phyloP scores from a whole-genome alignment of 1,284 basidiomycete species.

The Fereydounia khargensis region DNA sequence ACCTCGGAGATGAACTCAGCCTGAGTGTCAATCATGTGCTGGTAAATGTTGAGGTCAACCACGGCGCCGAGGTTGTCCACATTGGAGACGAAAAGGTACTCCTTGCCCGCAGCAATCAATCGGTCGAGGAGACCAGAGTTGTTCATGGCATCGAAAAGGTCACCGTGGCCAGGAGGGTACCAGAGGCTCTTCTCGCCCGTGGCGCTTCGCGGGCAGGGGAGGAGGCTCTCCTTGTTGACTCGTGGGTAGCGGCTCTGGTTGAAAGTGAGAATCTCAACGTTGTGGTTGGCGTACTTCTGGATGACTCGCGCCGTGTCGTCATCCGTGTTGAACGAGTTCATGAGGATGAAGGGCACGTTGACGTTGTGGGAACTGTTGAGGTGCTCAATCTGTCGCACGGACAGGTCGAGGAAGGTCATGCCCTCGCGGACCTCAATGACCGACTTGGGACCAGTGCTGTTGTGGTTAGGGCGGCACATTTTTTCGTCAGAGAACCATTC shows the following conservation, averaged over 20 bases:
- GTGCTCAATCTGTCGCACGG: slow-evolving; percentile 92
- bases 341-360: slow-evolving; percentile 95
- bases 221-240: slow-evolving; percentile 89
- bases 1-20: slow-evolving; percentile 63
- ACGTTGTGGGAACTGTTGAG: slow-evolving; percentile 66
- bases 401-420: slow-evolving; percentile 98
- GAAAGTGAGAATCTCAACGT: slow-evolving; percentile 65
- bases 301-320: slow-evolving; percentile 68
- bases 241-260: slow-evolving; percentile 98
- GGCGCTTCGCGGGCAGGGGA: slow-evolving; percentile 82
- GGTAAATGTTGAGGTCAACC: slow-evolving; percentile 67
- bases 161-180: slow-evolving; percentile 95
- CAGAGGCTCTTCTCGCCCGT: slow-evolving; percentile 92
- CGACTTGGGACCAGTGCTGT: slow-evolving; percentile 65
- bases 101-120: slow-evolving; percentile 90
- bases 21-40: slow-evolving; percentile 62
- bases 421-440: slow-evolving; percentile 67
- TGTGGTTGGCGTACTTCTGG: slow-evolving; percentile 92
- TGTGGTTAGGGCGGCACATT: too few species aligned
- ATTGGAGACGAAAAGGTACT: slow-evolving; percentile 98
- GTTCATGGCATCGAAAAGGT: slow-evolving; percentile 86
- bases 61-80: slow-evolving; percentile 98
- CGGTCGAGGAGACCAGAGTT: slow-evolving; percentile 97
- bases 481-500: too few species aligned
- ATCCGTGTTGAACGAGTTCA: slow-evolving; percentile 99